These are phyloP conservation scores for Coemansia sp. DNA, from an alignment of 192 early-diverging fungal species.

Conservation along the genomic window DNA sequence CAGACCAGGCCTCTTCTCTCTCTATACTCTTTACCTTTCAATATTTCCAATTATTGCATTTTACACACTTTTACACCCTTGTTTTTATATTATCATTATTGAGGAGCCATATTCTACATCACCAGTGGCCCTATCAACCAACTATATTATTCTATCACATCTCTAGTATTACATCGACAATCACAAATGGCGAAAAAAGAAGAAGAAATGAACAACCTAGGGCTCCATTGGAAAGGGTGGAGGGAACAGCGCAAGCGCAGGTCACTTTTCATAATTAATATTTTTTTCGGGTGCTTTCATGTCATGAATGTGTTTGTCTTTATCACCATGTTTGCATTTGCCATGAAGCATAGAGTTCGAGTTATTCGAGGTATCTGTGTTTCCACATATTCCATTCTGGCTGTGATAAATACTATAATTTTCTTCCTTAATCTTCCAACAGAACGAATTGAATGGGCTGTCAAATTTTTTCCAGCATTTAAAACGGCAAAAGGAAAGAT, in stretches of 20 bases:
- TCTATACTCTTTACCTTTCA: no score
- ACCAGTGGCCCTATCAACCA: not conserved
- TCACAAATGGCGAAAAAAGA: no score
- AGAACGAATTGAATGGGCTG: not conserved
- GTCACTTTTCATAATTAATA: not conserved
- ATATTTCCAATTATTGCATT: no score
- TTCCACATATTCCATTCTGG: not conserved
- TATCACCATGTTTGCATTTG: not conserved
- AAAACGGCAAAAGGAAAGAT: not conserved
- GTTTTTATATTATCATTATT: no score
- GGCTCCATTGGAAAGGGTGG: no score
- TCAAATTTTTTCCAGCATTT: not conserved
- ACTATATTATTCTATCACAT: no score
- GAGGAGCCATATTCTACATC: no score
- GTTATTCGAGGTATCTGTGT: not conserved
- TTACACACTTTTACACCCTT: no score
- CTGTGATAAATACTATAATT: not conserved
- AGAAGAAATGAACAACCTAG: no score
- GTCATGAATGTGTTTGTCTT: not conserved
- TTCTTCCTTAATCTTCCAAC: not conserved
- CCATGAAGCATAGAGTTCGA: not conserved
- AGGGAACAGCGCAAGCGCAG: not conserved
- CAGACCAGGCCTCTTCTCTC: no score
- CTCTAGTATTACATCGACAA: no score
- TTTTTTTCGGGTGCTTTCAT: not conserved